Percentiles rank a stretch among this genome's conserved stretches.
Conservation (phyloP, 2,329 filamentous ascomycete species). For the Colletotrichum lindemuthianum region DNA sequence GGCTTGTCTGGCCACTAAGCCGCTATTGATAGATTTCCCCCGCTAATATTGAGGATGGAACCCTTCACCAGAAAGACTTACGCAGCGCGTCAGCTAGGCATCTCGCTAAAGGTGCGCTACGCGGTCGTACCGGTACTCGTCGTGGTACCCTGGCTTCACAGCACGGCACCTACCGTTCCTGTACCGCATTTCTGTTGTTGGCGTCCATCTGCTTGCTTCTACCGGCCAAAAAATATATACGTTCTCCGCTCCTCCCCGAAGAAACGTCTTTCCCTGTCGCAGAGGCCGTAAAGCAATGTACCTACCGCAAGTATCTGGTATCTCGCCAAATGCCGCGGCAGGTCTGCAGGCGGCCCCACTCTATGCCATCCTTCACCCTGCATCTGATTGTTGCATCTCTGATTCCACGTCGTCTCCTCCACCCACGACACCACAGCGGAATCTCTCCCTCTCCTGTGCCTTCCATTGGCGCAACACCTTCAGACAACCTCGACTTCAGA, state of each 20-base stretch:
- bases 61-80: conserved; percentile 19
- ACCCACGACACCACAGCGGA: conserved; percentile 19
- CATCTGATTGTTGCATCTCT: conserved; percentile 31
- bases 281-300: too few species aligned
- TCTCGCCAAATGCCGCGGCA: too few species aligned
- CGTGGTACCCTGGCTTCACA: not conserved
- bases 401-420: conserved; percentile 34
- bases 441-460: conserved; percentile 6
- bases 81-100: conserved; percentile 3
- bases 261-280: not conserved
- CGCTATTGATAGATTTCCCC: conserved; percentile 24
- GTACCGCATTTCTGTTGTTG: not conserved
- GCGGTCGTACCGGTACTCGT: too few species aligned
- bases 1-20: conserved; percentile 1
- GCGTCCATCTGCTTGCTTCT: conserved; percentile 2
- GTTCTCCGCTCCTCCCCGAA: not conserved
- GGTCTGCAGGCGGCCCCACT: not conserved
- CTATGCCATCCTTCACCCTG: conserved; percentile 22
- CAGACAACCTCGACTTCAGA: conserved; percentile 17
- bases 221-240: not conserved
- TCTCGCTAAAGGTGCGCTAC: not conserved
- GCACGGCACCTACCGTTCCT: conserved; percentile 2
- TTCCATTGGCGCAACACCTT: conserved; percentile 14
- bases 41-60: conserved; percentile 12
- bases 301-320: too few species aligned